These are phyloP conservation scores for Melastoma malabathricum DNA, from an alignment of 345 rosid genomes.

Conservation along the genomic window DNA sequence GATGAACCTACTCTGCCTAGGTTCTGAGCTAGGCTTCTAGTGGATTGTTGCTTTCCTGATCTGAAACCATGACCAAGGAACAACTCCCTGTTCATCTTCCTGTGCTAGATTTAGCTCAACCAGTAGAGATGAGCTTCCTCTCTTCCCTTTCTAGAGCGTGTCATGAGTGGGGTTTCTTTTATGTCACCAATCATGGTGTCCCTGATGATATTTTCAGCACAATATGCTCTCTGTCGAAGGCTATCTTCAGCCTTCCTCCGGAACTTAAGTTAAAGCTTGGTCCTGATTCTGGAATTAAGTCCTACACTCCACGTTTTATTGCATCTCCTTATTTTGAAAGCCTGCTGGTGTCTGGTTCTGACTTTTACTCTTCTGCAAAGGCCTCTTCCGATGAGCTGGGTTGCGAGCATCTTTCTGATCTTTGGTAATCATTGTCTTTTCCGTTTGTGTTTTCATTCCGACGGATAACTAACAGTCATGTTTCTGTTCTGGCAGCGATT, in stretches of 20 bases:
- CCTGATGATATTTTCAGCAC: constrained; percentile 23
- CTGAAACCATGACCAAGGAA: constrained; percentile 26
- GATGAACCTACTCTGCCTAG: constrained; percentile 6
- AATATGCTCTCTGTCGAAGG: constrained; percentile 23
- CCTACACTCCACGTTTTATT: constrained; percentile 50
- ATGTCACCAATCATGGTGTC: constrained; percentile 58
- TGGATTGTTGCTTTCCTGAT: constrained; percentile 4
- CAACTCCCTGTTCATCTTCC: constrained; percentile 37
- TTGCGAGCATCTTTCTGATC: constrained; percentile 15
- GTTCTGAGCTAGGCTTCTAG: constrained; percentile 5
- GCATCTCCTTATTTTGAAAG: constrained; percentile 80
- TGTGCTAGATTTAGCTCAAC: constrained; percentile 46
- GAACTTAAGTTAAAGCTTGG: constrained; percentile 55
- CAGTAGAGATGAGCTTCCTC: constrained; percentile 21
- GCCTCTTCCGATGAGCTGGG: constrained; percentile 37
- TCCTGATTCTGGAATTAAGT: constrained; percentile 24
- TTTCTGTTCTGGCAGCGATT: constrained; percentile 19
- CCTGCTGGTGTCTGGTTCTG: constrained; percentile 47
- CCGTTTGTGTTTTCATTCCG: background rate
- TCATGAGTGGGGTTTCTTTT: constrained; percentile 58
- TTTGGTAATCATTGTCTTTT: constrained; percentile 23
- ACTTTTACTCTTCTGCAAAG: constrained; percentile 45
- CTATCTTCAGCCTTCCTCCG: constrained; percentile 33
- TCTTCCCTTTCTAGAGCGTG: constrained; percentile 47
- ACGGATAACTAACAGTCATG: background rate